Percentiles rank a stretch among this genome's conserved stretches.
Evolutionary conservation across 257 asterid species (phyloP).

Genomic region (Apocynum venetum): DNA sequence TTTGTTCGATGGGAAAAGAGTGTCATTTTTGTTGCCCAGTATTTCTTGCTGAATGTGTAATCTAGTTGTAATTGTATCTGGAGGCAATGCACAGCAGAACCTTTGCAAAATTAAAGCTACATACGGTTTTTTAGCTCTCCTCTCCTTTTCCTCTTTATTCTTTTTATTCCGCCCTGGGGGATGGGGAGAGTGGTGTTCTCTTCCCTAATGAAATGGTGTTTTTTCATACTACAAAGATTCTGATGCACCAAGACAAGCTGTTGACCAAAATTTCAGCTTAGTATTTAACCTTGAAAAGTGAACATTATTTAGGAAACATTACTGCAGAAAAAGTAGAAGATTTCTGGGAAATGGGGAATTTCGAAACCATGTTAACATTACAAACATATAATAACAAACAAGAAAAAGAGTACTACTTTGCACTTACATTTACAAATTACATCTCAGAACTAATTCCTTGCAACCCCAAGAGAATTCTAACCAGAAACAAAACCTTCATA

Average conservation of each 20-base stretch:
- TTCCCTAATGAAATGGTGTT: background rate
- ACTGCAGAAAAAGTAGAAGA: background rate
- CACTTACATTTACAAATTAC: slow-evolving; percentile 15
- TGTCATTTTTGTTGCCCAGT: background rate
- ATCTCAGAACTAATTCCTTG: background rate
- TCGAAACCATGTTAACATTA: background rate
- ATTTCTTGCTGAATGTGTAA: background rate
- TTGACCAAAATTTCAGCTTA: background rate
- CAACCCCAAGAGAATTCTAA: background rate
- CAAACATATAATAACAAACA: background rate
- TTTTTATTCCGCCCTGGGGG: too few species aligned
- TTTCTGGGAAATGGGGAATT: background rate
- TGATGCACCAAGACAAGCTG: background rate
- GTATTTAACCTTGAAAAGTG: background rate
- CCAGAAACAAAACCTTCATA: background rate
- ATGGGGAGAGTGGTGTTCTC: background rate
- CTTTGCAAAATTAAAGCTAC: background rate
- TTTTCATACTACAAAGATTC: background rate
- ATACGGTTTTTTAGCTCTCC: background rate
- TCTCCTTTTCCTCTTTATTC: background rate
- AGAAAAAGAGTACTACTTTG: background rate
- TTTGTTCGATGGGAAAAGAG: slow-evolving; percentile 6
- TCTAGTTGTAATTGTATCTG: background rate
- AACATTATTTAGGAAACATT: background rate
- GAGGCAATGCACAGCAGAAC: background rate